Evolutionary conservation across 2,329 filamentous ascomycete species (phyloP), one percentile per base, ranked within the genome.

Genomic region (Fusarium paranaense): DNA sequence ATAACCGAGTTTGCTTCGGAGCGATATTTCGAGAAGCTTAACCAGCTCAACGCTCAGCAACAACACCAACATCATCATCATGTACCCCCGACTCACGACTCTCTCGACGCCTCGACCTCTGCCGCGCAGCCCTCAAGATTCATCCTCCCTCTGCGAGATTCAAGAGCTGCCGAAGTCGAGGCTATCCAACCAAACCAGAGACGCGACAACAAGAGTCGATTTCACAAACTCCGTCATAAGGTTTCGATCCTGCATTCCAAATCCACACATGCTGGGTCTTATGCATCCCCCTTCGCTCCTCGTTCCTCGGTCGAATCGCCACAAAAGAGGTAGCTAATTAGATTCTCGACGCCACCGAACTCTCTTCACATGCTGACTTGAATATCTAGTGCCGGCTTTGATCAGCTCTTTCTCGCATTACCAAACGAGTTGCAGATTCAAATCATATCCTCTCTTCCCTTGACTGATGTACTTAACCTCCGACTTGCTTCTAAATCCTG

Each of bases 1-100:
- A 86, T 90, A 71, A 91, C 90, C 69, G 90, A 92, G 81, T 92
- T 92, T 82, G 90, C 90, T 70, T 92, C 90, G 52, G 86, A 89
- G 81, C 88, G 88, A 73, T 92, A 91, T 79, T 90, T 91, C 74
- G 87, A 87, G 64, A 92, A 92, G 82, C 81, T 92, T 70, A 86
- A 84, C 66, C 88, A 90, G 82, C 86, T 84, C 76, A 88, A 82
- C 80, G 86, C 85, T 79, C 83, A 87, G 33, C 85, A 82, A 73
- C 83, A 83, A 20, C 85, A 86, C 74, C 80, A 52, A 18, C 47
- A 47, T 47, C 42, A 52, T 18, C 83, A 84, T 65, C 72, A 42
- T 73, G 60, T 73, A 64, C 67, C 67, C 10, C 66, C 69, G 16
- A 58, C 62, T 22, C 66, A 73, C 37, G 65, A 77, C 20, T 57